Base-by-base conservation (phyloP, 2,329 filamentous ascomycete species). In the Sporothrix variecibatus region DNA sequence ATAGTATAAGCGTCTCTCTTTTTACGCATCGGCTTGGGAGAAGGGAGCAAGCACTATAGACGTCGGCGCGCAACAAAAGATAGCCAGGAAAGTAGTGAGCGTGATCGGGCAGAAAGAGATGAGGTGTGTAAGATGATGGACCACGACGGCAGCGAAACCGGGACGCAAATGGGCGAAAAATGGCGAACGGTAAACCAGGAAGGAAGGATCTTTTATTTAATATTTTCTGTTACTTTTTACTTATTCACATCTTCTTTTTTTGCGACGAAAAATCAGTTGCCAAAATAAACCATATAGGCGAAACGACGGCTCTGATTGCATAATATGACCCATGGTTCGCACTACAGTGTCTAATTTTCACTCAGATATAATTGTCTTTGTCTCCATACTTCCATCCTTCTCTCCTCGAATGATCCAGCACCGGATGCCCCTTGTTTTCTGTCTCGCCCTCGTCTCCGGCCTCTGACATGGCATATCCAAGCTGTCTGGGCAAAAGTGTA, bases 1-100 rank as follows among this genome's bases (percentile, higher is more conserved):
- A 86, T 94, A 78, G 86, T 86, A 80, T 92, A 82, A 88, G 74
- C 20, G 20, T 31, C 9, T 23, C 26, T 51, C 74, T 56, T 38
- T 26, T 3, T 23, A 38, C 9, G 11, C n/a, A 28, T 23, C 23
- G 23, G 7, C 15, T 28, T 26, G 40, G 31, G 11, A 31, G 34
- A 38, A 67, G 8, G 17, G 40, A n/a, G 34, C 40, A 0, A 64
- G 23, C 23, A 46, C 23, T 28, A 68, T 43, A 26, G 62, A 65
- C 43, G 51, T 51, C 11, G 40, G 65, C 7, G 26, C n/a, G 38
- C 11, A 3, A 15, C 34, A 17, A 17, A 40, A 26, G 28, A 40
- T 34, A n/a, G 40, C 8, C n/a, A 26, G 3, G n/a, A 23, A 64
- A 15, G 34, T 49, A 60, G 56, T n/a, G 38, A 67, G 38, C 62